Evolutionary conservation across 495 filamentous ascomycete genomes (phyloP).

Genomic region (Annulohypoxylon stygium): DNA sequence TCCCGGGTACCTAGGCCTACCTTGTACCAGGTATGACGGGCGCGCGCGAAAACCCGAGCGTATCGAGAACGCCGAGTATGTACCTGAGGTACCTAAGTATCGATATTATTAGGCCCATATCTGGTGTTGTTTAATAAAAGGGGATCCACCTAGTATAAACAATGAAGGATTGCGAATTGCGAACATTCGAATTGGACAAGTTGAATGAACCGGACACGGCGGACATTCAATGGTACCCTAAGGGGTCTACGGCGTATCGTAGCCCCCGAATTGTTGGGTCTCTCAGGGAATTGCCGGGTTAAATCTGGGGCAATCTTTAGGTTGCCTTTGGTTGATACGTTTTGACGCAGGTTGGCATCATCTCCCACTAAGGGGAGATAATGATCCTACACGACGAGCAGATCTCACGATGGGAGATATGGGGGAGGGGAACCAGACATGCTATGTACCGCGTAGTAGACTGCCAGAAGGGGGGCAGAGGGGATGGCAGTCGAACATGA

Average conservation of each 20-base stretch:
- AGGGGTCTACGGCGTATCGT: constrained; percentile 27
- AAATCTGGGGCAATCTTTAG: constrained; percentile 40
- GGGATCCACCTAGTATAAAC: constrained; percentile 15
- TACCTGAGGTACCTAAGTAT: too few relatives aligned
- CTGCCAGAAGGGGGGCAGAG: background rate
- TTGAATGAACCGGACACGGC: constrained; percentile 2
- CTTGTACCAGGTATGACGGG: constrained; percentile 18
- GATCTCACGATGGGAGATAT: constrained; percentile 41
- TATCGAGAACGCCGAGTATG: constrained; percentile 12
- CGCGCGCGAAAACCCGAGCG: constrained; percentile 34
- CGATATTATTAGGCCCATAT: too few relatives aligned
- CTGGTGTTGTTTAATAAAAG: constrained; percentile 13
- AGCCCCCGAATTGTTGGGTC: constrained; percentile 43
- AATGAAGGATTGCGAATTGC: constrained; percentile 22
- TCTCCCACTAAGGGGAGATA: constrained; percentile 29
- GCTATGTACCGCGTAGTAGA: too few relatives aligned
- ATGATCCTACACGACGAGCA: constrained; percentile 13
- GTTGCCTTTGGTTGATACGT: constrained; percentile 29
- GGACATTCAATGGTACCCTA: constrained; percentile 38
- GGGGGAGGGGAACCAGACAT: background rate
- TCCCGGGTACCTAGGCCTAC: background rate
- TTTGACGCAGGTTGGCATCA: constrained; percentile 50
- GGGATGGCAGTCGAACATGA: constrained; percentile 41
- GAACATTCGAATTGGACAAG: constrained; percentile 5
- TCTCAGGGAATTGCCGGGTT: constrained; percentile 38